A percentile compares a stretch with the other conserved stretches of the same genome.
These are phyloP conservation scores for Plasmodium coatneyi DNA, from an alignment of 169 alveolate species.

Conservation along the genomic window DNA sequence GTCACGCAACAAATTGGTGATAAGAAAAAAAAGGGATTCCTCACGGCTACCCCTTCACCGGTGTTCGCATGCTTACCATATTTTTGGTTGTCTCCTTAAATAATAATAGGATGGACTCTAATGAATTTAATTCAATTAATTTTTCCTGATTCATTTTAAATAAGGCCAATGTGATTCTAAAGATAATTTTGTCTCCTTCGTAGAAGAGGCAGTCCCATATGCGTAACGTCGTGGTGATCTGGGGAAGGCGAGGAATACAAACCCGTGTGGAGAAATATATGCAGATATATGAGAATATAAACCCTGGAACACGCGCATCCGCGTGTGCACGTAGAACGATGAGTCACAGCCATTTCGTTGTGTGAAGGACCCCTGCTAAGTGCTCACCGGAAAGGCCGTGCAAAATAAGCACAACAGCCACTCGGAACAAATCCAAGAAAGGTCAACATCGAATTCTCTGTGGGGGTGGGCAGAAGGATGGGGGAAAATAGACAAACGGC, in stretches of 20 bases:
- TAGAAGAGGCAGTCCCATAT: conserved; percentile 88
- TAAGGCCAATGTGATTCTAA: conserved; percentile 85
- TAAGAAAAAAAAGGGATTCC: neutral
- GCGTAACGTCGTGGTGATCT: conserved; percentile 86
- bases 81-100: conserved; percentile 78
- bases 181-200: conserved; percentile 89
- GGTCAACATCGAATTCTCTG: conserved; percentile 85
- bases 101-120: conserved; percentile 77
- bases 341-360: neutral
- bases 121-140: conserved; percentile 73
- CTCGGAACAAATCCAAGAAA: conserved; percentile 88
- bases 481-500: neutral
- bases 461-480: neutral
- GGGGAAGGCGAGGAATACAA: neutral
- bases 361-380: neutral
- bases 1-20: neutral
- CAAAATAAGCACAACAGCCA: conserved; percentile 88
- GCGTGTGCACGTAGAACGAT: neutral
- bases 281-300: neutral
- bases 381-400: conserved; percentile 84
- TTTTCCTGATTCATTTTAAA: conserved; percentile 83
- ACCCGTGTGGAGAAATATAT: neutral
- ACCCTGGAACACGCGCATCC: neutral
- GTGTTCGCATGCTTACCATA: conserved; percentile 32
- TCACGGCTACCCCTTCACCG: neutral